These are phyloP conservation scores for Vaccinium macrocarpon DNA, from an alignment of 148 eudicot species.

Conservation along the genomic window DNA sequence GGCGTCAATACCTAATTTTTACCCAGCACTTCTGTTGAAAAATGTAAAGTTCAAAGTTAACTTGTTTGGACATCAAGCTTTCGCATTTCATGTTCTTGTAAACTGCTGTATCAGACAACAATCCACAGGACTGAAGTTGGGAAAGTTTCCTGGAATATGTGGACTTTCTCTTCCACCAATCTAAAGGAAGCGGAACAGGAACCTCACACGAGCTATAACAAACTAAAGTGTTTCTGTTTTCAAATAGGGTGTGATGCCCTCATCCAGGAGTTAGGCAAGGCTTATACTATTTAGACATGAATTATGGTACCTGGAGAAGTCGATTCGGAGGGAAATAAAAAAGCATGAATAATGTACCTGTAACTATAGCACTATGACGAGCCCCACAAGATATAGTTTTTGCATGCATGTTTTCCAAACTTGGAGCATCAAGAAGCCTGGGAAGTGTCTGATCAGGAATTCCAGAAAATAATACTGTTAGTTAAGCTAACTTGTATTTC, in stretches of 20 bases:
- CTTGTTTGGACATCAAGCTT: not conserved
- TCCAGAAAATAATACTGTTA: not conserved
- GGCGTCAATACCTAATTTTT: not conserved
- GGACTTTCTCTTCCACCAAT: not conserved
- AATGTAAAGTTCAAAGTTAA: not conserved
- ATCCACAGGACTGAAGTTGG: not conserved
- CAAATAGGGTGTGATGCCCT: not conserved
- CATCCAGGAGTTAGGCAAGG: not conserved
- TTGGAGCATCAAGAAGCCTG: slow-evolving; percentile 76
- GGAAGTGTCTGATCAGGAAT: slow-evolving; percentile 64
- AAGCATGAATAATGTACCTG: slow-evolving; percentile 47
- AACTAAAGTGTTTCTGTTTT: not conserved
- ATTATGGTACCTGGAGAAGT: not conserved
- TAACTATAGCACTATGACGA: slow-evolving; percentile 84
- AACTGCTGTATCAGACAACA: not conserved
- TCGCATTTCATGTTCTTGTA: not conserved
- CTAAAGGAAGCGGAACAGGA: not conserved
- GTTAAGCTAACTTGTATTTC: not conserved
- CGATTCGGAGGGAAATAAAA: not conserved
- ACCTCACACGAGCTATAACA: not conserved
- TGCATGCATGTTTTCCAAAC: slow-evolving; percentile 64
- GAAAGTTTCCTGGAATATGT: not conserved
- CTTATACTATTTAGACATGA: not conserved
- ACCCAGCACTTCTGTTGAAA: not conserved
- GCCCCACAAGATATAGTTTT: slow-evolving; percentile 86